These are phyloP conservation scores for Westerdykella aurantiaca DNA, from an alignment of 2,329 filamentous ascomycete species.

Conservation along the genomic window DNA sequence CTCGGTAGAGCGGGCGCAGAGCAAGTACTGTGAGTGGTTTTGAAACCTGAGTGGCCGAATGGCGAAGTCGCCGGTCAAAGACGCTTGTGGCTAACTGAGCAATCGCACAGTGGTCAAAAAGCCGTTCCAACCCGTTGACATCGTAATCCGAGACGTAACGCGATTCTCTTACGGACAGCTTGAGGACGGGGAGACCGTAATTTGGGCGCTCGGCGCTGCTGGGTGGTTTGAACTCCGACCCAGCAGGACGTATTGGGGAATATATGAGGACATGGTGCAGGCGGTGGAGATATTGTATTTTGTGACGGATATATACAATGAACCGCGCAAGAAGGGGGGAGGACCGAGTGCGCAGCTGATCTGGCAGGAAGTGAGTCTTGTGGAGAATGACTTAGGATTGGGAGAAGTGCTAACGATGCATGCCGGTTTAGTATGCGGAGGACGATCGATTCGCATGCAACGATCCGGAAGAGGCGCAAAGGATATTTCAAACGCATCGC, in stretches of 20 bases:
- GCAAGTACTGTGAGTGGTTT: slow-evolving; percentile 23
- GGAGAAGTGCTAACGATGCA: too few relatives aligned
- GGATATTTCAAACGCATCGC: slow-evolving; percentile 32
- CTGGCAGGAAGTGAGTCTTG: slow-evolving; percentile 34
- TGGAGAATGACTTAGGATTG: background rate
- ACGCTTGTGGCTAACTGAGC: slow-evolving; percentile 2
- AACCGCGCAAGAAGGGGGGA: slow-evolving; percentile 38
- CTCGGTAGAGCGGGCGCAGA: slow-evolving; percentile 18
- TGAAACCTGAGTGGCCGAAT: background rate
- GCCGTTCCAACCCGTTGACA: slow-evolving; percentile 30
- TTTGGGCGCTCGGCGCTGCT: slow-evolving; percentile 60
- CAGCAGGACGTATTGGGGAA: slow-evolving; percentile 50
- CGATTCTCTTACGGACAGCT: slow-evolving; percentile 47
- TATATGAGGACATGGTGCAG: slow-evolving; percentile 57
- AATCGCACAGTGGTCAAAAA: slow-evolving; percentile 28
- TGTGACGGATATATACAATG: slow-evolving; percentile 52
- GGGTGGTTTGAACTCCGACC: slow-evolving; percentile 67
- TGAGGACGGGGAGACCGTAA: slow-evolving; percentile 51
- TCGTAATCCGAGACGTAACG: slow-evolving; percentile 52
- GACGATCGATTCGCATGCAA: slow-evolving; percentile 24
- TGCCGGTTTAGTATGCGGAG: slow-evolving; percentile 28
- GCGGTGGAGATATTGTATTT: slow-evolving; percentile 61
- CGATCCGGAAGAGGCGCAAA: slow-evolving; percentile 19
- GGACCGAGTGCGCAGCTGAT: slow-evolving; percentile 35
- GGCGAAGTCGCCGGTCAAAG: too few relatives aligned